phyloP scores from a whole-genome alignment of 352 stramenopile genomes.

The Pythium myriotylum region DNA sequence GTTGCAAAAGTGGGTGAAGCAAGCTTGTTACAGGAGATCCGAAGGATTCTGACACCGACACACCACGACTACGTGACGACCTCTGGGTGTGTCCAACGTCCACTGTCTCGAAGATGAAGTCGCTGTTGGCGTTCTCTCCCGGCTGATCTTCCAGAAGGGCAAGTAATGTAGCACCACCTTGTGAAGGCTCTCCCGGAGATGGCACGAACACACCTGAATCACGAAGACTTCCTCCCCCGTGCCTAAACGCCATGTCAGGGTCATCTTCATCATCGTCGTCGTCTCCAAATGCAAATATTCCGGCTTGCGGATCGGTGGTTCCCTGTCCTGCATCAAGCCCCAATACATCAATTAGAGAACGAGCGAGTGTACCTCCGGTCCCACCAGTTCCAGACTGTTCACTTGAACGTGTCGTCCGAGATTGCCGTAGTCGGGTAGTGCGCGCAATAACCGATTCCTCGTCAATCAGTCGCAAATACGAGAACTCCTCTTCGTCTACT shows the following conservation, averaged over 20 bases:
- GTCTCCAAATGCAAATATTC: constrained; percentile 32
- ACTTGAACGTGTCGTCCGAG: constrained; percentile 3
- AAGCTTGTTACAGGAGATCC: constrained; percentile 3
- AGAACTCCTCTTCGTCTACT: constrained; percentile 85
- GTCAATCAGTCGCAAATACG: constrained; percentile 74
- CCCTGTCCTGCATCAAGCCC: constrained; percentile 23
- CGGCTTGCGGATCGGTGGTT: constrained; percentile 6
- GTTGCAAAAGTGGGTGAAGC: constrained; percentile 24
- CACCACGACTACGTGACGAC: neutral
- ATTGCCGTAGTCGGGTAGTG: constrained; percentile 8
- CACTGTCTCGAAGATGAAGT: constrained; percentile 37
- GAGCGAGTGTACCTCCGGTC: constrained; percentile 1
- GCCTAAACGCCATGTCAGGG: constrained; percentile 31
- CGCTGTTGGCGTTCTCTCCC: constrained; percentile 8
- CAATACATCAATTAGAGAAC: constrained; percentile 38
- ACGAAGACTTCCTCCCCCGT: constrained; percentile 8
- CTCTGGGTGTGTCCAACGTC: constrained; percentile 3
- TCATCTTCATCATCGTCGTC: constrained; percentile 39
- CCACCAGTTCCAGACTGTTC: neutral
- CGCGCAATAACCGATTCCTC: constrained; percentile 43
- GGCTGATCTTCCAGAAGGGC: constrained; percentile 24
- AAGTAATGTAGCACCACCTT: neutral
- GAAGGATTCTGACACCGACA: neutral
- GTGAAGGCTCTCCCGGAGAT: neutral
- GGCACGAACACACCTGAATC: neutral